Evolutionary conservation across 805 yeast species (phyloP).

Genomic region (Starmerella etchellsii): DNA sequence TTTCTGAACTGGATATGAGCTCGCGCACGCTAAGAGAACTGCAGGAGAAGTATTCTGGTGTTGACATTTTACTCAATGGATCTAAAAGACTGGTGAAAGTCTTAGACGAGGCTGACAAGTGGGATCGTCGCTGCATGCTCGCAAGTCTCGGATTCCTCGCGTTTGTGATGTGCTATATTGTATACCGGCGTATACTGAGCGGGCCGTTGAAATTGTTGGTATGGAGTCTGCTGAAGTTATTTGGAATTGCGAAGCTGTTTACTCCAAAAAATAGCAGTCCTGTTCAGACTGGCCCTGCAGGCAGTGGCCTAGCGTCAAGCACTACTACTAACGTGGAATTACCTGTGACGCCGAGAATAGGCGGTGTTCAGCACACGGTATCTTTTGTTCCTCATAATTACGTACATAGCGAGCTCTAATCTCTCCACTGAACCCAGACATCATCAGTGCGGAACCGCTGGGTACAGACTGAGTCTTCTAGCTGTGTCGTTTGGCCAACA

Average conservation of each 20-base stretch:
- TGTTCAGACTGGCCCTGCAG: too few relatives aligned
- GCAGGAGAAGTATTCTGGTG: constrained; percentile 27
- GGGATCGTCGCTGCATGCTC: constrained; percentile 30
- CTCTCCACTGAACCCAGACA: constrained; percentile 83
- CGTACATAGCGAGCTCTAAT: constrained; percentile 22
- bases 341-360: not conserved
- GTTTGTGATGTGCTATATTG: constrained; percentile 27
- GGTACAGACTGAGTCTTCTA: constrained; percentile 70
- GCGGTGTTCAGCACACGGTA: not conserved
- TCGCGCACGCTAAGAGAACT: constrained; percentile 26
- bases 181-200: constrained; percentile 29
- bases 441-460: constrained; percentile 93
- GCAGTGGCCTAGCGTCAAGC: too few relatives aligned
- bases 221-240: constrained; percentile 22
- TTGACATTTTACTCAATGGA: constrained; percentile 29
- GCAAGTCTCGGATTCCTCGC: constrained; percentile 29
- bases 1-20: constrained; percentile 30
- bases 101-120: constrained; percentile 31
- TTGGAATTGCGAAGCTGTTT: constrained; percentile 11
- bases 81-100: constrained; percentile 27
- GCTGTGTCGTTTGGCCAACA: constrained; percentile 51
- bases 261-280: not conserved
- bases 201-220: constrained; percentile 27
- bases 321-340: too few relatives aligned
- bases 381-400: not conserved